Percentiles rank a stretch among this genome's conserved stretches.
These are phyloP conservation scores for Leccinum subfulvum DNA, from an alignment of 1,284 basidiomycete genomes.

Conservation along the genomic window DNA sequence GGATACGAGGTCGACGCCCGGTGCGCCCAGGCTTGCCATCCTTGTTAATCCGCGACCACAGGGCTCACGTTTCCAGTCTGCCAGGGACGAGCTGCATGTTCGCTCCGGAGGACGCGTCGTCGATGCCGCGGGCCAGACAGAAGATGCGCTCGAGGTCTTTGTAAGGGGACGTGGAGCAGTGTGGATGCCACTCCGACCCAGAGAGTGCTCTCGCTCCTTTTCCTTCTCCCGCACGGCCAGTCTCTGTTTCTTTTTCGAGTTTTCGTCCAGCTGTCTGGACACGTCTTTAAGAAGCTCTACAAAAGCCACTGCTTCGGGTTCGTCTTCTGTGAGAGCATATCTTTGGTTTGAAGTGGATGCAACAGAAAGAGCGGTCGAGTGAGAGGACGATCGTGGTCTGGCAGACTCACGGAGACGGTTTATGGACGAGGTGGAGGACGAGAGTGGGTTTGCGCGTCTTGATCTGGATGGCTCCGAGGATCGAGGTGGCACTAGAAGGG, in stretches of 20 bases:
- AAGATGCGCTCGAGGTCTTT: conserved; percentile 25
- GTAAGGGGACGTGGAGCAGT: conserved; percentile 12
- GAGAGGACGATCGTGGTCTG: conserved; percentile 24
- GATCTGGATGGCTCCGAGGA: conserved; percentile 1
- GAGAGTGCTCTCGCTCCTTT: conserved; percentile 11
- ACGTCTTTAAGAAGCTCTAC: conserved; percentile 26
- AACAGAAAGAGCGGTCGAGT: conserved; percentile 10
- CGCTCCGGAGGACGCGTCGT: conserved; percentile 2
- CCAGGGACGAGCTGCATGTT: not conserved
- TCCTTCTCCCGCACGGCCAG: conserved; percentile 9
- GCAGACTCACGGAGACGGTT: conserved; percentile 11
- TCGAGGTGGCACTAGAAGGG: conserved; percentile 9
- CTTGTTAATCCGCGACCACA: conserved; percentile 16
- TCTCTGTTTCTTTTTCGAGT: conserved; percentile 28
- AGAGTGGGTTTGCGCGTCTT: conserved; percentile 17
- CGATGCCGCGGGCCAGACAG: conserved; percentile 9
- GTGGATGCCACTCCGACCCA: not conserved
- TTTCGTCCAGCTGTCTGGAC: conserved; percentile 25
- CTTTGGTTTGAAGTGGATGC: conserved; percentile 3
- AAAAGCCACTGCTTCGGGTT: conserved; percentile 25
- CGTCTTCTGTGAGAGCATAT: conserved; percentile 16
- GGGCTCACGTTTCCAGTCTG: not conserved
- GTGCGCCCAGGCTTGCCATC: conserved; percentile 11
- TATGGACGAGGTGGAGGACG: conserved; percentile 22
- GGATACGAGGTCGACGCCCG: conserved; percentile 1